Percentiles rank a stretch among this genome's conserved stretches.
These are phyloP conservation scores for Apiotrichum porosum DNA, from an alignment of 1,284 basidiomycete species.

Conservation along the genomic window DNA sequence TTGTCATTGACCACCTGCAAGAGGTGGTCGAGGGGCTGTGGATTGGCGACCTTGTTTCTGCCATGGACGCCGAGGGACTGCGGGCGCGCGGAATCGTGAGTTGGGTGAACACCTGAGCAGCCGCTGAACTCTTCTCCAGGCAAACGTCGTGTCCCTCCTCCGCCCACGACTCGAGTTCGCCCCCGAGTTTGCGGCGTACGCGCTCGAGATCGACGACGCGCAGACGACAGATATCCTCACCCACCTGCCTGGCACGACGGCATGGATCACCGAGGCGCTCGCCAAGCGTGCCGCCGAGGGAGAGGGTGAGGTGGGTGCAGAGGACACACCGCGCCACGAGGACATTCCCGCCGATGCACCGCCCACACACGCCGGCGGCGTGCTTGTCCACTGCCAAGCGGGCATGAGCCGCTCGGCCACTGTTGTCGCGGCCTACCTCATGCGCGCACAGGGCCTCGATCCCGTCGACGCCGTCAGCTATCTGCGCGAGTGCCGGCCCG, in stretches of 20 bases:
- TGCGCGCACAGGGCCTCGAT: slow-evolving; percentile 65
- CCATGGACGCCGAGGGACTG: slow-evolving; percentile 40
- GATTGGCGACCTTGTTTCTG: slow-evolving; percentile 48
- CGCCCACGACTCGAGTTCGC: slow-evolving; percentile 35
- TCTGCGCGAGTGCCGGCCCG: slow-evolving; percentile 61
- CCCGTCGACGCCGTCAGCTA: slow-evolving; percentile 62
- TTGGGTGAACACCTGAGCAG: too few relatives aligned
- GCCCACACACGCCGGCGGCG: slow-evolving; percentile 60
- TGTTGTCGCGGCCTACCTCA: slow-evolving; percentile 76
- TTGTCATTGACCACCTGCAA: slow-evolving; percentile 38
- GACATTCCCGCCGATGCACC: slow-evolving; percentile 1
- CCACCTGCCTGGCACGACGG: slow-evolving; percentile 69
- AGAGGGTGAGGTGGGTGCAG: neutral
- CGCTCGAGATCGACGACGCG: slow-evolving; percentile 47
- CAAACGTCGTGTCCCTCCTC: slow-evolving; percentile 43
- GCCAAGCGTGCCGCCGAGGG: slow-evolving; percentile 18
- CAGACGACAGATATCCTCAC: slow-evolving; percentile 60
- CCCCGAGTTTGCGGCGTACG: slow-evolving; percentile 31
- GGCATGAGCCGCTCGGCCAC: slow-evolving; percentile 78
- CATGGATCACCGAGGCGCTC: slow-evolving; percentile 71
- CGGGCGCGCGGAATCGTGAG: slow-evolving; percentile 41
- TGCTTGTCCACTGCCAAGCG: slow-evolving; percentile 81
- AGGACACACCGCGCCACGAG: neutral
- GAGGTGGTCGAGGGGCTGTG: slow-evolving; percentile 45
- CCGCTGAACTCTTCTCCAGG: slow-evolving; percentile 16